Conservation (phyloP, 2,329 filamentous ascomycete genomes). For the Venturia nashicola region DNA sequence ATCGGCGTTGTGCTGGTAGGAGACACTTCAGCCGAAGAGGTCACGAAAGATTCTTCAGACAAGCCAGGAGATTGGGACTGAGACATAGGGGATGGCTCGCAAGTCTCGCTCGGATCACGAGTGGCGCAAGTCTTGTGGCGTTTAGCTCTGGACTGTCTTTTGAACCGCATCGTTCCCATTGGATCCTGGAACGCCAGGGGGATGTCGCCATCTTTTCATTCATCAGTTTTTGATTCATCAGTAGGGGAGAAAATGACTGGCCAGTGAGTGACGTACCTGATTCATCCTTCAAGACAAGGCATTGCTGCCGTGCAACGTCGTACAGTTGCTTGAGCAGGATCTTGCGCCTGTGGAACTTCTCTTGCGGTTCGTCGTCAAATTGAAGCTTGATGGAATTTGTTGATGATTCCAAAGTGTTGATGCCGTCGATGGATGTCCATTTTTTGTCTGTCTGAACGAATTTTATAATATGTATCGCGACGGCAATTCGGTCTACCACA, state of each 20-base stretch:
- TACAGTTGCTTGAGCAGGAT: constrained; percentile 1
- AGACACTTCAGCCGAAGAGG: neutral
- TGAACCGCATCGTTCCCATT: neutral
- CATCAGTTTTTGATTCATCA: neutral
- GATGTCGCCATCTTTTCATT: neutral
- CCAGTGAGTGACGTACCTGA: neutral
- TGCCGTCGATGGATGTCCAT: neutral
- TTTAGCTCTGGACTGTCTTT: neutral
- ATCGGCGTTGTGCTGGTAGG: neutral
- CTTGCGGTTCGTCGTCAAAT: neutral
- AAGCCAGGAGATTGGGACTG: neutral
- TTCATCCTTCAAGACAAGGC: neutral
- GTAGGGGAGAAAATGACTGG: neutral
- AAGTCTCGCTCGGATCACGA: neutral
- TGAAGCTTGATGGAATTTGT: neutral
- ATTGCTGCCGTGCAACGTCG: constrained; percentile 1
- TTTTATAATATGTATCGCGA: constrained; percentile 7
- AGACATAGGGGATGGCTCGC: neutral
- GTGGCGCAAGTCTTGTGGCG: neutral
- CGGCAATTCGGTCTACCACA: neutral
- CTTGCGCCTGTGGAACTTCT: constrained; percentile 4
- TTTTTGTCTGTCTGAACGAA: neutral
- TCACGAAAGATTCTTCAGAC: neutral
- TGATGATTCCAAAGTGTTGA: neutral
- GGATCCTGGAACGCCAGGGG: neutral